Evolutionary conservation across 352 stramenopile species (phyloP).

Genomic region (Thraustotheca clavata): DNA sequence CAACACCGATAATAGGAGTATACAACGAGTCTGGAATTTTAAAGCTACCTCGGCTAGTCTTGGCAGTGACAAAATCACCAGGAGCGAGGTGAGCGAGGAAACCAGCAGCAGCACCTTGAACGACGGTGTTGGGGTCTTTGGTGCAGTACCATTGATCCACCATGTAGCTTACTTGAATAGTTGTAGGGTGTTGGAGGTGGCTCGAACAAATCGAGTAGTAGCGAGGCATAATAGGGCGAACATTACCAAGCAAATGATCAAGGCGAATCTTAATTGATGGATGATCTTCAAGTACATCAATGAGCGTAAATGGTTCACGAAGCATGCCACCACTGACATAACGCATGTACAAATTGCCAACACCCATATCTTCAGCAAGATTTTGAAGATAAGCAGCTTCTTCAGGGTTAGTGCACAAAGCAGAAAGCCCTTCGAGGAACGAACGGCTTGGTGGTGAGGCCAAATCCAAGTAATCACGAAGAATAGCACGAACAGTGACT

Average conservation of each 20-base stretch:
- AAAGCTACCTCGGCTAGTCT: constrained; percentile 68
- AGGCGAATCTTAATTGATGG: constrained; percentile 24
- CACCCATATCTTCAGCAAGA: constrained; percentile 17
- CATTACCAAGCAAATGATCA: constrained; percentile 49
- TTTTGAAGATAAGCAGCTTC: constrained; percentile 5
- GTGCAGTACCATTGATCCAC: constrained; percentile 82
- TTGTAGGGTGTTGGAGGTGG: constrained; percentile 76
- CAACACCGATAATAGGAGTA: constrained; percentile 79
- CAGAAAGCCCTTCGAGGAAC: constrained; percentile 19
- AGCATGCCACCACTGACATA: background rate
- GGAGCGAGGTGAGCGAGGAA: constrained; percentile 43
- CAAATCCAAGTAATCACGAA: constrained; percentile 16
- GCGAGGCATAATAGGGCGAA: constrained; percentile 80
- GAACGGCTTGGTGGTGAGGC: constrained; percentile 6
- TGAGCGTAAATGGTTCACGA: constrained; percentile 12
- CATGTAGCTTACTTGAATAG: constrained; percentile 79
- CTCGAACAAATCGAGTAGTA: constrained; percentile 89
- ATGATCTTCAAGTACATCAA: constrained; percentile 13
- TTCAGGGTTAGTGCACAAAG: background rate
- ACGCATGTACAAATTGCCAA: constrained; percentile 10
- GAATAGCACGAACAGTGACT: background rate
- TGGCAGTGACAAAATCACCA: constrained; percentile 52
- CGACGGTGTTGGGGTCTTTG: constrained; percentile 50
- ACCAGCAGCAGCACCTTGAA: constrained; percentile 39
- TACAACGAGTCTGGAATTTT: constrained; percentile 56